Evolutionary conservation across 169 alveolate genomes (phyloP), one percentile per base, ranked within the genome.

Genomic region (Eimeria brunetti): DNA sequence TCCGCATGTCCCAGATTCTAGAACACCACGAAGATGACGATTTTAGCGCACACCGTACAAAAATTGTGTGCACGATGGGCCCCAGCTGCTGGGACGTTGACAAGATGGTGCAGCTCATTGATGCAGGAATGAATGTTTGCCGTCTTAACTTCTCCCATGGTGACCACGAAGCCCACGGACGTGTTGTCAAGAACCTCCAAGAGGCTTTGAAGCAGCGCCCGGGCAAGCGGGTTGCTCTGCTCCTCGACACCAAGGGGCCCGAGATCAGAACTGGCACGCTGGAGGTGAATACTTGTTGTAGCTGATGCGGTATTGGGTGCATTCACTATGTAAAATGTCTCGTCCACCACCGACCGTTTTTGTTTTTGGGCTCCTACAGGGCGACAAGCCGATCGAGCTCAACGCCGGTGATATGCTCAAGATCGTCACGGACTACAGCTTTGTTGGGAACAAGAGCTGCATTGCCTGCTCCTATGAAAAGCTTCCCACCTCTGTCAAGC

Each of bases 241-340:
- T 99, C 97, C 97, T 99, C 81, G 99, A 99, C 96, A 99, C 99
- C n/a, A 99, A 99, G 97, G 99, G 99, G 0, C 99, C 99, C 2
- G 99, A 99, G 97, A 98, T 99, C 95, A 96, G 99, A 88, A 99
- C 99, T 12, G 99, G 99, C 69, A 89, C 97, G 95, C 96, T 99
- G 73, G 98, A 98, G 96, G 99, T 98, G 58, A 22, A 56, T 51
- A 30, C 16, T 71, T n/a, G 24, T 33, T 5, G 1, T 33, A 14
- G 20, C 58, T 4, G 96, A 49, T 12, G n/a, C 62, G 30, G 44
- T 56, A 56, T 30, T 8, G 9, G 36, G 0, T 62, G 6, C 16
- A 14, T 71, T 0, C 27, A n/a, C 81, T 4, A 30, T 1, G 3
- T 20, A 1, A 6, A 27, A 22, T 75, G 1, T 75, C 16, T 24